phyloP scores from a whole-genome alignment of 805 yeast genomes.

The Wickerhamiella sergipiensis region DNA sequence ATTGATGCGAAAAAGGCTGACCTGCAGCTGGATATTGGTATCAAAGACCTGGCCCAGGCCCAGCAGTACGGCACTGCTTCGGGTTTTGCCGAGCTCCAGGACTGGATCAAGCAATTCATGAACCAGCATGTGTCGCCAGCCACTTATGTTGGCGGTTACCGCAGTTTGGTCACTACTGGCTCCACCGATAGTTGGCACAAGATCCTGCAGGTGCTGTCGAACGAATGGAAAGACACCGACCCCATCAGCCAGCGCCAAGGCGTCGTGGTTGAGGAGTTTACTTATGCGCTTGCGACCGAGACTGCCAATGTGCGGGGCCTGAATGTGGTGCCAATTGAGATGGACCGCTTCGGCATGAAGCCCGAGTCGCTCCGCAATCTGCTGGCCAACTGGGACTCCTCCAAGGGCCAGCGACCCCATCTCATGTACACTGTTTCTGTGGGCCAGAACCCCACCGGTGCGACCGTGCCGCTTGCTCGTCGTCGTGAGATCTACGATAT shows the following conservation, averaged over 20 bases:
- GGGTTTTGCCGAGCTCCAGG: constrained; percentile 61
- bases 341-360: constrained; percentile 50
- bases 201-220: constrained; percentile 14
- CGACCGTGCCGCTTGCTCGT: constrained; percentile 44
- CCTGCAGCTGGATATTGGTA: constrained; percentile 6
- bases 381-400: constrained; percentile 34
- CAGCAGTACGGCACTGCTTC: constrained; percentile 82
- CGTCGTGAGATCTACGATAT: constrained; percentile 44
- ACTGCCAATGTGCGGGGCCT: constrained; percentile 51
- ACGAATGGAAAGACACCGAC: constrained; percentile 16
- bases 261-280: constrained; percentile 60
- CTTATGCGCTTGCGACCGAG: constrained; percentile 63
- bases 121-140: constrained; percentile 29
- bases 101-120: constrained; percentile 43
- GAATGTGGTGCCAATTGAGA: constrained; percentile 47
- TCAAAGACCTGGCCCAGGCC: constrained; percentile 42
- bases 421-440: constrained; percentile 52
- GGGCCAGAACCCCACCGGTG: constrained; percentile 81
- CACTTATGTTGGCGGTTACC: constrained; percentile 15
- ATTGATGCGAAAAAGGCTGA: constrained; percentile 1
- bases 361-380: constrained; percentile 33
- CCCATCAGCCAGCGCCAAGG: constrained; percentile 35
- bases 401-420: constrained; percentile 29
- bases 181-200: constrained; percentile 20
- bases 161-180: constrained; percentile 13